Evolutionary conservation across 768 basidiomycete genomes (phyloP).

Genomic region (Leucosporidium yakuticum): DNA sequence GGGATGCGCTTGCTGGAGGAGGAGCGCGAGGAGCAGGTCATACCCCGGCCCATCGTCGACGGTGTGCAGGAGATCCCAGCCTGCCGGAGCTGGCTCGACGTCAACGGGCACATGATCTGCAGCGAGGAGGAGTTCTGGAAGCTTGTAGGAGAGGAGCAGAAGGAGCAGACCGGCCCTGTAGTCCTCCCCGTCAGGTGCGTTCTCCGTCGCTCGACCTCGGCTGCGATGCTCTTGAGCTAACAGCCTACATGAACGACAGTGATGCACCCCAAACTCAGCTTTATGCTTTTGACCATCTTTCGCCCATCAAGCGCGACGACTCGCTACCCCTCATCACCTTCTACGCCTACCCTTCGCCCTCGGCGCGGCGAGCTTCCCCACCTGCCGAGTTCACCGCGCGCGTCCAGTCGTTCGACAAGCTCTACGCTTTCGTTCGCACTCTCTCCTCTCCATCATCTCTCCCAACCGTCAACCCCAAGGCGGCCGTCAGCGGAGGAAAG

Average conservation of each 20-base stretch:
- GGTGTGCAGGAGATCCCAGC: constrained; percentile 14
- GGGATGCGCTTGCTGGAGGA: constrained; percentile 19
- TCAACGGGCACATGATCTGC: constrained; percentile 49
- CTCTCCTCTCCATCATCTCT: constrained; percentile 9
- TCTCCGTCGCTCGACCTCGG: constrained; percentile 1
- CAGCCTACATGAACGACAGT: constrained; percentile 49
- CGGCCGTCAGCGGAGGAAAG: constrained; percentile 35
- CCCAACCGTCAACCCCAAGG: constrained; percentile 43
- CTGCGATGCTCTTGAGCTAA: constrained; percentile 25
- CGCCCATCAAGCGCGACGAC: constrained; percentile 30
- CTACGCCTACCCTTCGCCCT: constrained; percentile 56
- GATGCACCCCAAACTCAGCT: constrained; percentile 47
- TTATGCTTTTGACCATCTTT: constrained; percentile 72
- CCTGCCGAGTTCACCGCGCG: constrained; percentile 45
- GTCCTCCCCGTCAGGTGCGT: constrained; percentile 15
- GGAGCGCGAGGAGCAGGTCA: constrained; percentile 3
- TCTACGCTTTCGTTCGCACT: constrained; percentile 58
- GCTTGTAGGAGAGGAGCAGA: constrained; percentile 72
- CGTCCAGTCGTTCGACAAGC: constrained; percentile 55
- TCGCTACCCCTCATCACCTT: constrained; percentile 62
- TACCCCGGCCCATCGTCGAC: not conserved
- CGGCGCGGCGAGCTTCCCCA: too few relatives aligned
- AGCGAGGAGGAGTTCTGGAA: constrained; percentile 38
- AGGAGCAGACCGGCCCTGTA: constrained; percentile 33
- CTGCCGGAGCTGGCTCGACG: constrained; percentile 36